These are phyloP conservation scores for Suillus spraguei DNA, from an alignment of 768 basidiomycete genomes.

Conservation along the genomic window DNA sequence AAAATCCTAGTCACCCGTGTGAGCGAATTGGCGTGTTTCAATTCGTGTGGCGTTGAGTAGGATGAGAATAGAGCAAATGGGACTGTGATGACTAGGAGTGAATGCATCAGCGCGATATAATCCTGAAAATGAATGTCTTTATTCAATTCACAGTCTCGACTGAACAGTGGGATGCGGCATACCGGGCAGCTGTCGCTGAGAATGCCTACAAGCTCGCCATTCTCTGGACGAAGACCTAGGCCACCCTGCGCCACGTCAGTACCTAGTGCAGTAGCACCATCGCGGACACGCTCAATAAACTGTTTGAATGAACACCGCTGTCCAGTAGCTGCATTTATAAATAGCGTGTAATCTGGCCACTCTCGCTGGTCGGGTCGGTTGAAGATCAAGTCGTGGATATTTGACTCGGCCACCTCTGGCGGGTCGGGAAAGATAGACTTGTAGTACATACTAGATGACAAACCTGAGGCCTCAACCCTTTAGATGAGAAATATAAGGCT, in stretches of 20 bases:
- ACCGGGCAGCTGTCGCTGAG: conserved; percentile 67
- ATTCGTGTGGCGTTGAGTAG: conserved; percentile 51
- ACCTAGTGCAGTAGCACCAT: conserved; percentile 54
- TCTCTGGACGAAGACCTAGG: conserved; percentile 45
- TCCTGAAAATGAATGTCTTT: conserved; percentile 37
- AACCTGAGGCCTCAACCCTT: neutral
- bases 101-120: conserved; percentile 44
- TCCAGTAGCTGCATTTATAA: conserved; percentile 55
- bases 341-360: conserved; percentile 52
- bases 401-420: conserved; percentile 46
- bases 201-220: conserved; percentile 63
- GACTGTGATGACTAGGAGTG: conserved; percentile 43
- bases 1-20: conserved; percentile 51
- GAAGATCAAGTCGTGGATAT: conserved; percentile 53
- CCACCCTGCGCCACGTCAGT: conserved; percentile 49
- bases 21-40: conserved; percentile 47
- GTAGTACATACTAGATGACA: conserved; percentile 41
- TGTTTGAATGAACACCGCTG: conserved; percentile 43
- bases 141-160: neutral
- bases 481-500: neutral
- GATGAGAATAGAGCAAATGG: conserved; percentile 51
- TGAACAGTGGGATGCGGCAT: conserved; percentile 21
- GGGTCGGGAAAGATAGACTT: conserved; percentile 54
- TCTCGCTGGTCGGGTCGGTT: conserved; percentile 48
- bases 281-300: conserved; percentile 46